Percentiles rank a stretch among this genome's conserved stretches.
Conservation (phyloP, 2,329 filamentous ascomycete genomes). For the Cordyceps farinosa region DNA sequence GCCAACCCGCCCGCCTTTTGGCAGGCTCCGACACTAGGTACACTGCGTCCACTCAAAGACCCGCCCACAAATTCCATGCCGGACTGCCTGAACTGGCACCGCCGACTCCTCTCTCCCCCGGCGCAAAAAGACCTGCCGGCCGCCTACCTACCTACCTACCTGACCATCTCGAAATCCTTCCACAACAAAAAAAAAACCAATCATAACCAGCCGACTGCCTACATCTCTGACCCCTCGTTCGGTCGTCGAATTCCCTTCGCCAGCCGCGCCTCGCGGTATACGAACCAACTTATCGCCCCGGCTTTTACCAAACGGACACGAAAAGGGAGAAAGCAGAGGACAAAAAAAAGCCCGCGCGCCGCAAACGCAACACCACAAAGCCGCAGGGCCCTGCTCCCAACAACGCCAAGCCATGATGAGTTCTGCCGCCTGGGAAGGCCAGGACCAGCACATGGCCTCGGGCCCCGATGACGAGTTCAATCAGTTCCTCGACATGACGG, state of each 20-base stretch:
- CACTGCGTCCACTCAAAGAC: not conserved
- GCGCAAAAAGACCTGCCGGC: not conserved
- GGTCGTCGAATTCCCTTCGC: not conserved
- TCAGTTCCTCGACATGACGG: slow-evolving; percentile 60
- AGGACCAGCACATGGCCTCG: slow-evolving; percentile 52
- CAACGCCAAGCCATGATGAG: slow-evolving; percentile 43
- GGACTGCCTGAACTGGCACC: not conserved
- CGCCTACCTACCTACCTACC: not conserved
- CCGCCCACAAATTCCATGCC: slow-evolving; percentile 3
- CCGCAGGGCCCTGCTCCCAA: not conserved
- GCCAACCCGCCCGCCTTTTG: not conserved
- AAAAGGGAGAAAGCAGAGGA: not conserved
- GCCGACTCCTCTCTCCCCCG: not conserved
- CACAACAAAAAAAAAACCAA: not conserved
- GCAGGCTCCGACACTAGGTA: too few species aligned
- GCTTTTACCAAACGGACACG: not conserved
- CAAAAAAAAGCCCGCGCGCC: slow-evolving; percentile 1
- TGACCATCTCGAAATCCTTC: not conserved
- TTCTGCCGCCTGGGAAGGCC: slow-evolving; percentile 51
- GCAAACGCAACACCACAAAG: not conserved
- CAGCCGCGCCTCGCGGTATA: not conserved
- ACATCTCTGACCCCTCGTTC: not conserved
- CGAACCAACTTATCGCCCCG: not conserved
- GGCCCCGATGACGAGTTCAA: slow-evolving; percentile 59
- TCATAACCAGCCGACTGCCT: not conserved